A percentile compares a stretch with the other conserved stretches of the same genome.
Conservation (phyloP, 768 basidiomycete genomes). For the Mycena vulgaris region DNA sequence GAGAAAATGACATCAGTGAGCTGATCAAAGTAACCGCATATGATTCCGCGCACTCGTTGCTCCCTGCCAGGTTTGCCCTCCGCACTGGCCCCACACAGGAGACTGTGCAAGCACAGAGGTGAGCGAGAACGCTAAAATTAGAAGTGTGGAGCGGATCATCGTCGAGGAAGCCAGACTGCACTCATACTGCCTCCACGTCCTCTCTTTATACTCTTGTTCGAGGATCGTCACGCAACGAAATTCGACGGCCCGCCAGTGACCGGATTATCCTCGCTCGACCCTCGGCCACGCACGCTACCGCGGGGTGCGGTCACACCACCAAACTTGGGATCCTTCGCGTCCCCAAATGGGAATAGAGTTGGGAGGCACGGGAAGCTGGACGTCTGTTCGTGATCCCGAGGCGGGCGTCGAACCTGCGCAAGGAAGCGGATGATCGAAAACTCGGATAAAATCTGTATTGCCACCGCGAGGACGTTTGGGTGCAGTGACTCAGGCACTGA, state of each 20-base stretch:
- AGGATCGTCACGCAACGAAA: not conserved
- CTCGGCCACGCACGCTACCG: constrained; percentile 13
- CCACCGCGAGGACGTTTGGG: too few relatives aligned
- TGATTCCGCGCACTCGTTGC: constrained; percentile 55
- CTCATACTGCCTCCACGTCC: not conserved
- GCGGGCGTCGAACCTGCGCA: too few relatives aligned
- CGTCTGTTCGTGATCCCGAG: too few relatives aligned
- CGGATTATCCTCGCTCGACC: constrained; percentile 29
- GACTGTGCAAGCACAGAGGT: constrained; percentile 46
- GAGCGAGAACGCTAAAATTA: constrained; percentile 47
- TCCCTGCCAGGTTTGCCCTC: constrained; percentile 54
- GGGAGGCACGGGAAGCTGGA: not conserved
- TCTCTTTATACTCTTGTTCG: constrained; percentile 13
- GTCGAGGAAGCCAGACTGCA: not conserved
- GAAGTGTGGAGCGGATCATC: constrained; percentile 47
- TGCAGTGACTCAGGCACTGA: too few relatives aligned
- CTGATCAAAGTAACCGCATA: not conserved
- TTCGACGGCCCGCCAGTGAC: not conserved
- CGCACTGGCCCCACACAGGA: constrained; percentile 55
- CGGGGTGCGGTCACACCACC: not conserved
- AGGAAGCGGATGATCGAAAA: too few relatives aligned
- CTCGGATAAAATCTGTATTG: too few relatives aligned
- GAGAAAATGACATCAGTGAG: not conserved
- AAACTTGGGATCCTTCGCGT: not conserved
- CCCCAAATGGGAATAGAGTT: not conserved